Evolutionary conservation across 306 rosid genomes (phyloP).

Genomic region (Erythrophleum fordii): DNA sequence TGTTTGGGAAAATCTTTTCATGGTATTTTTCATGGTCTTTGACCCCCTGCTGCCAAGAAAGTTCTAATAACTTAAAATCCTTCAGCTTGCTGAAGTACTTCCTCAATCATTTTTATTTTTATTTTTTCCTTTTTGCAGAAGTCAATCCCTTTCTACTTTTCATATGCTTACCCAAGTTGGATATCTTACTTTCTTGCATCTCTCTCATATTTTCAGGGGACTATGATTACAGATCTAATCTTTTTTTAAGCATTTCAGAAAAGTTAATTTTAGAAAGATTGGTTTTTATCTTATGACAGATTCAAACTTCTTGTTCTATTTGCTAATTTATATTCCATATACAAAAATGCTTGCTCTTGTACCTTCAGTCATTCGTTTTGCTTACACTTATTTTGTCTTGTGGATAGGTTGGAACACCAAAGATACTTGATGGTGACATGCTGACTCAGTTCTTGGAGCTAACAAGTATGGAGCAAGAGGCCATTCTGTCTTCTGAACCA

Average conservation of each 20-base stretch:
- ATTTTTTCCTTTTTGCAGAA: too few species aligned
- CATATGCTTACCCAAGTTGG: not conserved
- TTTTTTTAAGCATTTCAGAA: not conserved
- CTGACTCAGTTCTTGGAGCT: conserved; percentile 92
- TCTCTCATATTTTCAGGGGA: not conserved
- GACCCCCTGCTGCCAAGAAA: not conserved
- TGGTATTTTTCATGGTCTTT: not conserved
- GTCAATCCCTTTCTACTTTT: too few species aligned
- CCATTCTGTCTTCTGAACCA: conserved; percentile 59
- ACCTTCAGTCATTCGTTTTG: conserved; percentile 17
- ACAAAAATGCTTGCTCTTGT: not conserved
- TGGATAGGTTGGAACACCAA: conserved; percentile 66
- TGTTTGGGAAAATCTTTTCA: not conserved
- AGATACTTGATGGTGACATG: conserved; percentile 95
- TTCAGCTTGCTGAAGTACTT: not conserved
- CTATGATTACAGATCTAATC: not conserved
- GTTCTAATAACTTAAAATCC: not conserved
- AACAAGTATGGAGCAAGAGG: conserved; percentile 84
- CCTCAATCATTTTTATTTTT: too few species aligned
- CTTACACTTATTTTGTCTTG: conserved; percentile 6
- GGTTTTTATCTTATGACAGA: not conserved
- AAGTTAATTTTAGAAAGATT: not conserved
- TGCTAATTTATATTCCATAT: not conserved
- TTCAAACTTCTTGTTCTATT: not conserved
- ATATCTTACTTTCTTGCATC: conserved; percentile 5